phyloP scores from a whole-genome alignment of 768 basidiomycete species.

The Amanita polypyramis region DNA sequence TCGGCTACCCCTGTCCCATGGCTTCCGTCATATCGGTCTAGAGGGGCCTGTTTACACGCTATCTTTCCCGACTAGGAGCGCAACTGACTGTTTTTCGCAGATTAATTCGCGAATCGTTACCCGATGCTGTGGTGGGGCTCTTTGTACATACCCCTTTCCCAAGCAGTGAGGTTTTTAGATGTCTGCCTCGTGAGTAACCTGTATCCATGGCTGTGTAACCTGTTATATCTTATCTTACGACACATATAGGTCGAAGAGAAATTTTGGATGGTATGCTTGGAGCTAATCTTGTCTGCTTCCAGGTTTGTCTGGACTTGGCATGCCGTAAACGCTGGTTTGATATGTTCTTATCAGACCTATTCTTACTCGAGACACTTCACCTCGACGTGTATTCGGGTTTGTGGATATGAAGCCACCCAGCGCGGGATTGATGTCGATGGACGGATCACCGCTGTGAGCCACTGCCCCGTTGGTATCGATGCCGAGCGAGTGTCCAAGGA shows the following conservation, averaged over 20 bases:
- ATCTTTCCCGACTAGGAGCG: slow-evolving; percentile 1
- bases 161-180: slow-evolving; percentile 91
- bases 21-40: neutral
- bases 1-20: neutral
- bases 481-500: slow-evolving; percentile 82
- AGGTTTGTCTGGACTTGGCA: slow-evolving; percentile 27
- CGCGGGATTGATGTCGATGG: slow-evolving; percentile 79
- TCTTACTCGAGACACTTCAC: slow-evolving; percentile 93
- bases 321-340: neutral
- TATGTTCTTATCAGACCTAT: slow-evolving; percentile 51
- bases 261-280: slow-evolving; percentile 97
- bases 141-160: slow-evolving; percentile 99
- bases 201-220: neutral
- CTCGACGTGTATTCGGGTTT: slow-evolving; percentile 91
- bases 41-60: slow-evolving; percentile 7
- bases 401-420: slow-evolving; percentile 80
- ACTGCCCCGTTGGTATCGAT: slow-evolving; percentile 95
- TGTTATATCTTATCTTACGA: neutral
- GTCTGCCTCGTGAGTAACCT: slow-evolving; percentile 64
- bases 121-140: slow-evolving; percentile 70
- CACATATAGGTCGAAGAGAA: slow-evolving; percentile 61
- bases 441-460: slow-evolving; percentile 69
- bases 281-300: slow-evolving; percentile 94
- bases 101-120: slow-evolving; percentile 62
- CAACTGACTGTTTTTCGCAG: slow-evolving; percentile 16